phyloP scores from a whole-genome alignment of 2,329 filamentous ascomycete genomes.

The Phoma sp. region DNA sequence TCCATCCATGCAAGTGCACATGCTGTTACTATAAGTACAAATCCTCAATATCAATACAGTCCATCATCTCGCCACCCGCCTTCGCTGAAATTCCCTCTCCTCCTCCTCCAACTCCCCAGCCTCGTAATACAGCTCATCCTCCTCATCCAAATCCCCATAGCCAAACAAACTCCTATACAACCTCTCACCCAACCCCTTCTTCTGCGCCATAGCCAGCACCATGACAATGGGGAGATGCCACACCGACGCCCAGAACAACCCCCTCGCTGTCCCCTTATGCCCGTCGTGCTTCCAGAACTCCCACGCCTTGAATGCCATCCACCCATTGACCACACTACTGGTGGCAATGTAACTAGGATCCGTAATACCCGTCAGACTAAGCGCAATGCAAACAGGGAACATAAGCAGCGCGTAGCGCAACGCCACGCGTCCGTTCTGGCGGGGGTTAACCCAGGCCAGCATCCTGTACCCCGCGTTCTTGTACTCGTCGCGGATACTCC shows the following conservation, averaged over 20 bases:
- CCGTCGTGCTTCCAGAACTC: conserved; percentile 82
- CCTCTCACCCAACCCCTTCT: conserved; percentile 70
- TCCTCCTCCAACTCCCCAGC: conserved; percentile 38
- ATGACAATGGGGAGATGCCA: conserved; percentile 93
- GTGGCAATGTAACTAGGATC: conserved; percentile 84
- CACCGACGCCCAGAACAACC: conserved; percentile 95
- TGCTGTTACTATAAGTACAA: too few relatives aligned
- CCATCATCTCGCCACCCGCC: neutral
- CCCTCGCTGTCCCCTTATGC: conserved; percentile 77
- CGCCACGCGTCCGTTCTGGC: conserved; percentile 83
- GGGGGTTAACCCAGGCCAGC: conserved; percentile 87
- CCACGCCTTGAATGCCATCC: conserved; percentile 81
- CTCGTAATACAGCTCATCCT: conserved; percentile 44
- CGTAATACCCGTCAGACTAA: conserved; percentile 81
- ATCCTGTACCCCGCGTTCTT: conserved; percentile 69
- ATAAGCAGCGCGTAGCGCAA: conserved; percentile 85
- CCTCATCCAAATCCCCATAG: conserved; percentile 37
- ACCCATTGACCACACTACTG: conserved; percentile 81
- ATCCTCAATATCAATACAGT: too few relatives aligned
- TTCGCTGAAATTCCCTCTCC: conserved; percentile 2
- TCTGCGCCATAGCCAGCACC: conserved; percentile 88
- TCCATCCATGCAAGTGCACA: too few relatives aligned
- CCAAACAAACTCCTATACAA: conserved; percentile 42
- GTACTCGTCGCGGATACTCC: conserved; percentile 90
- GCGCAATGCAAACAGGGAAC: conserved; percentile 80